Evolutionary conservation across 1,284 basidiomycete genomes (phyloP).

Genomic region (Naganishia liquefaciens): DNA sequence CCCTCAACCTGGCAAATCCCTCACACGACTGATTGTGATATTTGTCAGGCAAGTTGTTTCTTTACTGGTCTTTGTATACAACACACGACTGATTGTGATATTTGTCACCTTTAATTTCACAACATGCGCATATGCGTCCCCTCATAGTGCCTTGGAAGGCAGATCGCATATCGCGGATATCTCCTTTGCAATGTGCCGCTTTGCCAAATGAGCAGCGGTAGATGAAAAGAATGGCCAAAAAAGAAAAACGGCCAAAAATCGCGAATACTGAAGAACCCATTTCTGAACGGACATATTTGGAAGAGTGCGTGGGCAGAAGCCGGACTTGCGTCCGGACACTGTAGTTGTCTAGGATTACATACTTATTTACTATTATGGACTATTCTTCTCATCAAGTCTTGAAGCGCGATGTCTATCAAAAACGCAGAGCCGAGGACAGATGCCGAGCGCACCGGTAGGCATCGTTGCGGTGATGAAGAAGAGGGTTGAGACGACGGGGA

Average conservation of each 20-base stretch:
- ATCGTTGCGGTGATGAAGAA: too few relatives aligned
- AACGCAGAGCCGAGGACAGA: too few relatives aligned
- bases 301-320: neutral
- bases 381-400: too few relatives aligned
- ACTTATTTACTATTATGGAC: neutral
- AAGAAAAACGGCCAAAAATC: neutral
- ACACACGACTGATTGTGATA: slow-evolving; percentile 7
- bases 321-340: slow-evolving; percentile 15
- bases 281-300: slow-evolving; percentile 19
- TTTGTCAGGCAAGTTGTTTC: slow-evolving; percentile 2
- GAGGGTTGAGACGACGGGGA: too few relatives aligned
- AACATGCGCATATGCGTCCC: neutral
- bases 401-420: too few relatives aligned
- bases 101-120: neutral
- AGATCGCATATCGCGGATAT: neutral
- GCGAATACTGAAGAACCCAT: neutral
- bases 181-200: neutral
- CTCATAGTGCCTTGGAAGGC: neutral
- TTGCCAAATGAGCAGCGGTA: slow-evolving; percentile 1
- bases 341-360: neutral
- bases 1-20: slow-evolving; percentile 1
- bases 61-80: neutral
- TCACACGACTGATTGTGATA: slow-evolving; percentile 6
- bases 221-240: neutral
- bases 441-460: too few relatives aligned